Evolutionary conservation across 2,329 filamentous ascomycete species (phyloP), one percentile per base, ranked within the genome.

Genomic region (Graphium sp.): DNA sequence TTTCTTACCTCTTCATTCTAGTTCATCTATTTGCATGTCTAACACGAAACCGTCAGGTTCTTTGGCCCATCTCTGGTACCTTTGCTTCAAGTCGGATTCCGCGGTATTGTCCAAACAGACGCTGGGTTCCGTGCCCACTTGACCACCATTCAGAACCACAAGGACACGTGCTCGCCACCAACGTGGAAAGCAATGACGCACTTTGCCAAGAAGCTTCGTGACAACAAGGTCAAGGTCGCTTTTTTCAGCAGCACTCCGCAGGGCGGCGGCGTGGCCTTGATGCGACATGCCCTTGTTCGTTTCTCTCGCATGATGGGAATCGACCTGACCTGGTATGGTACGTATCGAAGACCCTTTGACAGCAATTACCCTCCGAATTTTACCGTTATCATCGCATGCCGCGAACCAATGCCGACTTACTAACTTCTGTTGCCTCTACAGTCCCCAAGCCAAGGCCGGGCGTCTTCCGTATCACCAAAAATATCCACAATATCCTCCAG

Each of bases 401-500:
- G n/a, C n/a, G n/a, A n/a, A n/a, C n/a, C n/a, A n/a, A n/a, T n/a
- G n/a, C n/a, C n/a, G n/a, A n/a, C n/a, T n/a, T n/a, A n/a, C n/a
- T n/a, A n/a, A n/a, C n/a, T n/a, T n/a, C n/a, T n/a, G n/a, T n/a
- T n/a, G n/a, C n/a, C 18, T 10, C n/a, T 5, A 18, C 16, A 62
- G 80, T 87, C 2, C 81, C 81, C 6, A 83, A 82, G 47, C 79
- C 81, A 14, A 73, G 76, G 28, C 78, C 78, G 4, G 74, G 77
- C 11, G 72, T 87, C 8, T 89, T 89, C 50, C 65, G 79, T 28
- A 76, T 82, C 49, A 89, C 81, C 39, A 89, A 89, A 54, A 84
- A 77, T 38, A 78, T 84, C 40, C 81, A 89, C 65, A 89, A 89
- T 50, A 85, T 87, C 37, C 68, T 89, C 3, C 81, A 89, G 52